phyloP scores from a whole-genome alignment of 495 filamentous ascomycete species.

The Alectoria sarmentosa region DNA sequence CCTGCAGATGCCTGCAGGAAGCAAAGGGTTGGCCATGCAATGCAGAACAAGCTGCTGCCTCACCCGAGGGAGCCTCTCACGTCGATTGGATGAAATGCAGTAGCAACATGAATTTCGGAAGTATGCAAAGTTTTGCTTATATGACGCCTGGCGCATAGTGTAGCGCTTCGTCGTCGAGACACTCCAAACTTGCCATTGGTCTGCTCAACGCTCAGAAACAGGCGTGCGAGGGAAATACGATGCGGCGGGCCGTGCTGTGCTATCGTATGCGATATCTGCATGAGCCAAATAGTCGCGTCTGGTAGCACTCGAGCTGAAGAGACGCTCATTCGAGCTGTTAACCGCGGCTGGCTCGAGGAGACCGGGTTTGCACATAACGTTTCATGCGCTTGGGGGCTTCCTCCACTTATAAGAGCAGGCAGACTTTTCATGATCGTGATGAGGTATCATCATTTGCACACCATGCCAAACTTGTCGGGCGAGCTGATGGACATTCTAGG shows the following conservation, averaged over 20 bases:
- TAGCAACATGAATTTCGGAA: slow-evolving; percentile 2
- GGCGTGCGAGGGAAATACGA: slow-evolving; percentile 1
- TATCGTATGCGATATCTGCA: slow-evolving; percentile 2
- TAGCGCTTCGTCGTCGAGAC: slow-evolving; percentile 1
- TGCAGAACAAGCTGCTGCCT: slow-evolving; percentile 3
- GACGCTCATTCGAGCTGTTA: slow-evolving; percentile 4
- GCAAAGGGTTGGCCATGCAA: too few species aligned
- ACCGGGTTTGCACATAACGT: not conserved
- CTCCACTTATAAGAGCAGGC: not conserved
- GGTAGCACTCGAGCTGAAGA: not conserved
- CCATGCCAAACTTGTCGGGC: not conserved
- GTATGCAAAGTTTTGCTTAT: slow-evolving; percentile 6
- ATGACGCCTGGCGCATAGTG: slow-evolving; percentile 24
- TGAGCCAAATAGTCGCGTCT: slow-evolving; percentile 17
- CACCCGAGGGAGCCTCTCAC: not conserved
- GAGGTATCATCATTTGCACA: not conserved
- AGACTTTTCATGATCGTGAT: not conserved
- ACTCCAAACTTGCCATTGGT: slow-evolving; percentile 11
- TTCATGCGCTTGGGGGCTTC: not conserved
- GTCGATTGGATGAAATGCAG: not conserved
- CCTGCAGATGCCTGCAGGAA: slow-evolving; percentile 4
- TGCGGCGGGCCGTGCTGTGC: slow-evolving; percentile 8
- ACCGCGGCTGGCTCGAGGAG: not conserved
- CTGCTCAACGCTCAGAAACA: not conserved
- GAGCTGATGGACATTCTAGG: not conserved